Evolutionary conservation across 2,329 filamentous ascomycete species (phyloP).

Genomic region (Bipolaris cookei): DNA sequence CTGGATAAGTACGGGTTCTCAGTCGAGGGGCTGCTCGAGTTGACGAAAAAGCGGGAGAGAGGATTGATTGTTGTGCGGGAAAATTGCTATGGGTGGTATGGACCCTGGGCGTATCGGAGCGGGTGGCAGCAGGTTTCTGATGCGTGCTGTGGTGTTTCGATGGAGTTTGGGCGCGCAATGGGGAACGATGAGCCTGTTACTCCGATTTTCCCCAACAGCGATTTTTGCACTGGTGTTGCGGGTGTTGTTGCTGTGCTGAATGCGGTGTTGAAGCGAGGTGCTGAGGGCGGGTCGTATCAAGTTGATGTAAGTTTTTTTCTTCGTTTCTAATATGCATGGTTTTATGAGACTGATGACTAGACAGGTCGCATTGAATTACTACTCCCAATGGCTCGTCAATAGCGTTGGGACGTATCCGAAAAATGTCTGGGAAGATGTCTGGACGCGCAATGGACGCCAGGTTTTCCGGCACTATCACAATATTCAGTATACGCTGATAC

Average conservation of each 20-base stretch:
- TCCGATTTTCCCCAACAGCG: constrained; percentile 54
- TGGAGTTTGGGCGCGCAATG: constrained; percentile 57
- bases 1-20: constrained; percentile 58
- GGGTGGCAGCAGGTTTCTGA: constrained; percentile 64
- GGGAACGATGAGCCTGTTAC: constrained; percentile 55
- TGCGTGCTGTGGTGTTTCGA: constrained; percentile 54
- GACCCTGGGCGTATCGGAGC: constrained; percentile 54
- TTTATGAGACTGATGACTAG: neutral
- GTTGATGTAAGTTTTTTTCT: constrained; percentile 49
- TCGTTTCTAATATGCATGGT: too few relatives aligned
- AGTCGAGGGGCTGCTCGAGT: constrained; percentile 49
- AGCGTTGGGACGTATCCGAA: constrained; percentile 45
- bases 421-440: constrained; percentile 58
- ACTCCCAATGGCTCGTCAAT: constrained; percentile 47
- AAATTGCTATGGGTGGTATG: constrained; percentile 62
- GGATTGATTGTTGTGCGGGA: constrained; percentile 58
- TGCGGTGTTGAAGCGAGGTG: constrained; percentile 50
- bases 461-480: constrained; percentile 61
- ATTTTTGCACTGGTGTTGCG: constrained; percentile 55
- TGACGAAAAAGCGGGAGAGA: constrained; percentile 50
- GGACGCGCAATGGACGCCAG: constrained; percentile 53
- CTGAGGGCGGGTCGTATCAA: constrained; percentile 51
- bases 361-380: constrained; percentile 47
- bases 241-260: constrained; percentile 53
- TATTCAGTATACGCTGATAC: constrained; percentile 54